These are phyloP conservation scores for Metarhizium guizhouense DNA, from an alignment of 2,329 filamentous ascomycete species.

Conservation along the genomic window DNA sequence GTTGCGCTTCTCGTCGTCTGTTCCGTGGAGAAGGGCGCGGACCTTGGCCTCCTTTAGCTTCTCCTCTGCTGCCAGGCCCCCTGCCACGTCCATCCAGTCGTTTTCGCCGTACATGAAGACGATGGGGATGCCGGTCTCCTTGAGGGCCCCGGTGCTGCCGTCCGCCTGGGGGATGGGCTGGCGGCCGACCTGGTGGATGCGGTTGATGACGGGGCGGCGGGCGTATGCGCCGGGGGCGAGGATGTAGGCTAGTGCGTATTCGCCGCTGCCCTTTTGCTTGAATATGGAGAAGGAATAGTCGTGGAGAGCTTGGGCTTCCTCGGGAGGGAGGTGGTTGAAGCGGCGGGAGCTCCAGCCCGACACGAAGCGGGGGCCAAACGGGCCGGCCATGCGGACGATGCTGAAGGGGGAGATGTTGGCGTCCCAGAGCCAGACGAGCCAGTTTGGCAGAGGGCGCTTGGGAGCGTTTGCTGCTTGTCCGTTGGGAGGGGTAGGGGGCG, in stretches of 20 bases:
- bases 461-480: constrained; percentile 18
- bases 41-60: constrained; percentile 63
- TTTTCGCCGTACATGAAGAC: constrained; percentile 95
- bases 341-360: constrained; percentile 91
- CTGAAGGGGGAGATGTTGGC: constrained; percentile 94
- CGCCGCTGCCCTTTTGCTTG: constrained; percentile 81
- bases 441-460: constrained; percentile 61
- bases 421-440: constrained; percentile 93
- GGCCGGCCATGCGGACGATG: constrained; percentile 78
- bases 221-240: constrained; percentile 91
- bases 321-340: constrained; percentile 76
- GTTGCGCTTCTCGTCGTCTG: constrained; percentile 54
- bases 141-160: constrained; percentile 13
- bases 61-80: constrained; percentile 71
- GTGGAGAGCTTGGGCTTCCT: constrained; percentile 78
- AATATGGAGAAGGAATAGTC: constrained; percentile 94
- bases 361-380: constrained; percentile 81
- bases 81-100: constrained; percentile 97
- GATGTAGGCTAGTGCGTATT: constrained; percentile 88
- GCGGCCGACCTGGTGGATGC: constrained; percentile 81
- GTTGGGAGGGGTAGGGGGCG: constrained; percentile 20
- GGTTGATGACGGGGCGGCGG: constrained; percentile 74
- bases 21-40: constrained; percentile 51
- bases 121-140: constrained; percentile 65
- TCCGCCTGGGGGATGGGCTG: constrained; percentile 39